phyloP scores from a whole-genome alignment of 2,329 filamentous ascomycete species.

The Bipolaris oryzae region DNA sequence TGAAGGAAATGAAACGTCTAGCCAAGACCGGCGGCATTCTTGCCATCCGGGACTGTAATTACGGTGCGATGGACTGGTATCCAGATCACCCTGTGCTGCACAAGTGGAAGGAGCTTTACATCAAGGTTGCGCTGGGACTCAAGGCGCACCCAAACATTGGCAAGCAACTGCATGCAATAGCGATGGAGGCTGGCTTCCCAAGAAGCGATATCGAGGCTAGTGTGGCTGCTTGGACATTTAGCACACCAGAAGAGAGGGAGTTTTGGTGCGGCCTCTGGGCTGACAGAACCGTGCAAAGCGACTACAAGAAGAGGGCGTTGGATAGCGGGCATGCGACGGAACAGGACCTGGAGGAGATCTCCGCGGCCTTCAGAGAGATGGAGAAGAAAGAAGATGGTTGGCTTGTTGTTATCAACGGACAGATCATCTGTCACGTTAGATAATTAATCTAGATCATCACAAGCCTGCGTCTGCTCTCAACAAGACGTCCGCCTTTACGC shows the following conservation, averaged over 20 bases:
- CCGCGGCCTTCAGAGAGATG: slow-evolving; percentile 49
- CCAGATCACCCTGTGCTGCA: slow-evolving; percentile 45
- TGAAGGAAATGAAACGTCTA: slow-evolving; percentile 62
- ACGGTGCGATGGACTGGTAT: slow-evolving; percentile 47
- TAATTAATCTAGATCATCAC: slow-evolving; percentile 7
- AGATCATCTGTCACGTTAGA: slow-evolving; percentile 47
- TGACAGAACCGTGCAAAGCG: slow-evolving; percentile 44
- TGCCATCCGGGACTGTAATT: slow-evolving; percentile 51
- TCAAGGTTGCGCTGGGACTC: slow-evolving; percentile 39
- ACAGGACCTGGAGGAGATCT: slow-evolving; percentile 50
- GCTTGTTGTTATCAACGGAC: slow-evolving; percentile 52
- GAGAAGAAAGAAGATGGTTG: slow-evolving; percentile 51
- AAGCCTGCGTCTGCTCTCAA: neutral
- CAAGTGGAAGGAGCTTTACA: slow-evolving; percentile 45
- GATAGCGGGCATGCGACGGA: slow-evolving; percentile 47
- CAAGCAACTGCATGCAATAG: slow-evolving; percentile 44
- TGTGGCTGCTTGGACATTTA: slow-evolving; percentile 52
- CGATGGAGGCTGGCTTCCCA: slow-evolving; percentile 49
- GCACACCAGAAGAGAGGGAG: slow-evolving; percentile 45
- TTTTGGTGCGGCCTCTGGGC: slow-evolving; percentile 52
- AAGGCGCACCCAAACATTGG: slow-evolving; percentile 46
- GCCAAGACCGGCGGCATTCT: slow-evolving; percentile 61
- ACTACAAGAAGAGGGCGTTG: slow-evolving; percentile 46
- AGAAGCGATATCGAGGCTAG: slow-evolving; percentile 48
- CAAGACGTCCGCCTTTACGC: neutral